phyloP scores from a whole-genome alignment of 2,329 filamentous ascomycete species.

The Neofusicoccum laricinum region DNA sequence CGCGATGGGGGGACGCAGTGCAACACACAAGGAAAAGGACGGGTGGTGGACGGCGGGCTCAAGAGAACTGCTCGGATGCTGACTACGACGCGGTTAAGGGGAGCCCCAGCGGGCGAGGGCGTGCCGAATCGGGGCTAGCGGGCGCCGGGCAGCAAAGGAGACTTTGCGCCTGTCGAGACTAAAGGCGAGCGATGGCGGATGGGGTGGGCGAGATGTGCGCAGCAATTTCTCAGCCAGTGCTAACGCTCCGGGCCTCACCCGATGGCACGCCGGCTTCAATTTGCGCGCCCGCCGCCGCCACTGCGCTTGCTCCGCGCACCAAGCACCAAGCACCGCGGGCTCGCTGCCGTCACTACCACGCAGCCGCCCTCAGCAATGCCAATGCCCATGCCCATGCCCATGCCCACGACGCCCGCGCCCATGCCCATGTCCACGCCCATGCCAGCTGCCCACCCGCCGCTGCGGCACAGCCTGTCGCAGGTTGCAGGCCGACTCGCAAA shows the following conservation, averaged over 20 bases:
- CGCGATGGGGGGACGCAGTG: conserved; percentile 14
- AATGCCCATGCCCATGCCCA: too few relatives aligned
- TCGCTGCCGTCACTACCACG: too few relatives aligned
- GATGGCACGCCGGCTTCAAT: conserved; percentile 14
- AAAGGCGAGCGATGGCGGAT: conserved; percentile 14
- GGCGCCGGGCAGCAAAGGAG: conserved; percentile 7
- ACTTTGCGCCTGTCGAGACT: conserved; percentile 14
- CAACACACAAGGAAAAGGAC: conserved; percentile 16
- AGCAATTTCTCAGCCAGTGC: conserved; percentile 13
- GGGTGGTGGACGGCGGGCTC: conserved; percentile 15
- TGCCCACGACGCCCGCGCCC: too few relatives aligned
- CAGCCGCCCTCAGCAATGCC: too few relatives aligned
- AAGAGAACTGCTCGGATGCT: conserved; percentile 16
- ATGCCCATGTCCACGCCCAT: too few relatives aligned
- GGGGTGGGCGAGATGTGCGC: conserved; percentile 12
- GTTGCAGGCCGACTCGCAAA: neutral
- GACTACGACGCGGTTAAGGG: conserved; percentile 15
- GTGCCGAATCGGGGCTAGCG: conserved; percentile 10
- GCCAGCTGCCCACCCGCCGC: neutral
- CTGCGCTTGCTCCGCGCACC: neutral
- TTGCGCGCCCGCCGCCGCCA: conserved; percentile 11
- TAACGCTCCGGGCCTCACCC: conserved; percentile 13
- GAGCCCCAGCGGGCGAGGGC: conserved; percentile 3
- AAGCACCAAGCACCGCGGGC: neutral
- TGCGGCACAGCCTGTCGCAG: conserved; percentile 11